Percentiles rank a stretch among this genome's conserved stretches.
These are phyloP conservation scores for Diutina neorugosa DNA, from an alignment of 1,139 yeast genomes.

Conservation along the genomic window DNA sequence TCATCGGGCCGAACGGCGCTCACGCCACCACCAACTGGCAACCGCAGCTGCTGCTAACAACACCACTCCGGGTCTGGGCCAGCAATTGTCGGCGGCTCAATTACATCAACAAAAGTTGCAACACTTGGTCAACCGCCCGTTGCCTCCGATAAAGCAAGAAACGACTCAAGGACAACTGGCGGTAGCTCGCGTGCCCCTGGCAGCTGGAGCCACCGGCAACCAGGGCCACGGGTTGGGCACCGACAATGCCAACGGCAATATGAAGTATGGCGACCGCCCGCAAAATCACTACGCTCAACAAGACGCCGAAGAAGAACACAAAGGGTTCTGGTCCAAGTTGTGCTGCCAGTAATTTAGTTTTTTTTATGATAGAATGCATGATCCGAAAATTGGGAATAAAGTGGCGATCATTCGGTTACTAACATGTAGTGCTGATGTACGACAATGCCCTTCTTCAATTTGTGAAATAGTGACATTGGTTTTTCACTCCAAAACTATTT, in stretches of 20 bases:
- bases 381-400: background rate
- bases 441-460: too few relatives aligned
- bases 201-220: conserved; percentile 7
- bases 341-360: conserved; percentile 24
- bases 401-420: background rate
- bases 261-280: conserved; percentile 6
- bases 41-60: background rate
- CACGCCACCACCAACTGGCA: conserved; percentile 8
- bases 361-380: conserved; percentile 4
- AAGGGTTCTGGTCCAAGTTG: conserved; percentile 34
- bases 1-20: conserved; percentile 11
- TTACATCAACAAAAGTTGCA: conserved; percentile 40
- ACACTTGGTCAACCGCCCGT: conserved; percentile 38
- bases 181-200: conserved; percentile 3
- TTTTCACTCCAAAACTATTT: too few relatives aligned
- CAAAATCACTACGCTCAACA: conserved; percentile 3
- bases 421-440: background rate
- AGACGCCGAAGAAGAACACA: conserved; percentile 23
- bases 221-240: conserved; percentile 8
- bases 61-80: conserved; percentile 6
- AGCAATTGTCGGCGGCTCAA: conserved; percentile 29
- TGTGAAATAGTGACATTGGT: too few relatives aligned
- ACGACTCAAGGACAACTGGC: conserved; percentile 7
- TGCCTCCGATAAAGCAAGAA: conserved; percentile 39
- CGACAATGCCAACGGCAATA: conserved; percentile 7